Evolutionary conservation across 2,329 filamentous ascomycete genomes (phyloP).

Genomic region (Nemania diffusa): DNA sequence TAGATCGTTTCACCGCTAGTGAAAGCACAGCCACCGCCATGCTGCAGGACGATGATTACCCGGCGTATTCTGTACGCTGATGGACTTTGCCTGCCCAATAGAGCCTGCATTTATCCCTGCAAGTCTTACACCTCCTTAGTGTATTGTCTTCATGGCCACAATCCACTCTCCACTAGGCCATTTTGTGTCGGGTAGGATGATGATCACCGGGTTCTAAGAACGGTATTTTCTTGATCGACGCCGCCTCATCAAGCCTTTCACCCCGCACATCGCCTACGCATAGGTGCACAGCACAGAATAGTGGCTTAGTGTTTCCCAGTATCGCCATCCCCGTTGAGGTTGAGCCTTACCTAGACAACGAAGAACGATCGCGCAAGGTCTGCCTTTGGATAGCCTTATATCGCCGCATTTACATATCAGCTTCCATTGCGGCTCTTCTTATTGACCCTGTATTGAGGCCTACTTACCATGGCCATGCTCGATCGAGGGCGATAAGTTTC

Average conservation of each 20-base stretch:
- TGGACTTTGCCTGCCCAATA: background rate
- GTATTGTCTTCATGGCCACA: too few relatives aligned
- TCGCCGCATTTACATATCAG: too few relatives aligned
- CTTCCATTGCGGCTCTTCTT: conserved; percentile 12
- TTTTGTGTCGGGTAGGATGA: background rate
- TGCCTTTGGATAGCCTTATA: too few relatives aligned
- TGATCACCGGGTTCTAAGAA: too few relatives aligned
- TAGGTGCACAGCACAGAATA: too few relatives aligned
- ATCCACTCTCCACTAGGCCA: too few relatives aligned
- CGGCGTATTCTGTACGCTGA: too few relatives aligned
- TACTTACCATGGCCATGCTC: conserved; percentile 14
- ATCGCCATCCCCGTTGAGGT: conserved; percentile 3
- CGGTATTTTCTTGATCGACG: too few relatives aligned
- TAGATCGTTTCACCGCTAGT: conserved; percentile 17
- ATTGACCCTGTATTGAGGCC: background rate
- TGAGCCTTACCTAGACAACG: conserved; percentile 13
- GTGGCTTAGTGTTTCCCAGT: conserved; percentile 13
- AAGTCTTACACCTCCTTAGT: background rate
- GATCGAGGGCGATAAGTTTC: conserved; percentile 12
- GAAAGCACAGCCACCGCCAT: conserved; percentile 16
- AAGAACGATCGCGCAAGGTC: conserved; percentile 3
- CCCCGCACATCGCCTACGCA: background rate
- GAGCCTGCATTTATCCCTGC: background rate
- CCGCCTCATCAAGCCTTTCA: background rate
- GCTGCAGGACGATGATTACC: background rate